phyloP scores from a whole-genome alignment of 169 alveolate genomes.

The Plasmodium knowlesi region DNA sequence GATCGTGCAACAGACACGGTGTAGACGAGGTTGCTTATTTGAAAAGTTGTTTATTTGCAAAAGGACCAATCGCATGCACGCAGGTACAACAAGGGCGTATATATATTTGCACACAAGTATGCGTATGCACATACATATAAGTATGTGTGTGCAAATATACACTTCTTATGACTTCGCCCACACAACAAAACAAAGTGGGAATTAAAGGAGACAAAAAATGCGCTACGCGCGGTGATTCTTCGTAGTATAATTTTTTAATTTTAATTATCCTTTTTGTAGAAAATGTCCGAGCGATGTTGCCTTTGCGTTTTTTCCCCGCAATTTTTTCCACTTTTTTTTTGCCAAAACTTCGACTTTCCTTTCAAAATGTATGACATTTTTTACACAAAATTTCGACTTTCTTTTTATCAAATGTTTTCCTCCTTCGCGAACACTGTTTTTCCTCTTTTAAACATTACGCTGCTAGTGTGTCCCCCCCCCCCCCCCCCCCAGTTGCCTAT shows the following conservation, averaged over 20 bases:
- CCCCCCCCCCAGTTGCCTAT: neutral
- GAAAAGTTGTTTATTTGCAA: neutral
- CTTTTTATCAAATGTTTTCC: neutral
- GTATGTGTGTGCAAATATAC: neutral
- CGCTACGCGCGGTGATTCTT: neutral
- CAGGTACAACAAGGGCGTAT: neutral
- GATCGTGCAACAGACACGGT: neutral
- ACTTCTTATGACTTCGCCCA: neutral
- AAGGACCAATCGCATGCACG: neutral
- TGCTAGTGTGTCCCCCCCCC: neutral
- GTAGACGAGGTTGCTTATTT: constrained; percentile 3
- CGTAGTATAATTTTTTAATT: neutral
- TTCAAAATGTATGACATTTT: neutral
- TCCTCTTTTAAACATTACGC: neutral
- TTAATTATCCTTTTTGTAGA: neutral
- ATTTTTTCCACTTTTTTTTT: neutral
- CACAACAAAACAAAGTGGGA: neutral
- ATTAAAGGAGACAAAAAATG: neutral
- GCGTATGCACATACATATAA: neutral
- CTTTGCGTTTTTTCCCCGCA: neutral
- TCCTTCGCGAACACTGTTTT: neutral
- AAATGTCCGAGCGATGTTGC: neutral
- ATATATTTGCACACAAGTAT: neutral
- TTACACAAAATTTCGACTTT: neutral
- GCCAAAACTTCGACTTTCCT: neutral